Evolutionary conservation across 208 protist species (phyloP).

Genomic region (Porcisia hertigi): DNA sequence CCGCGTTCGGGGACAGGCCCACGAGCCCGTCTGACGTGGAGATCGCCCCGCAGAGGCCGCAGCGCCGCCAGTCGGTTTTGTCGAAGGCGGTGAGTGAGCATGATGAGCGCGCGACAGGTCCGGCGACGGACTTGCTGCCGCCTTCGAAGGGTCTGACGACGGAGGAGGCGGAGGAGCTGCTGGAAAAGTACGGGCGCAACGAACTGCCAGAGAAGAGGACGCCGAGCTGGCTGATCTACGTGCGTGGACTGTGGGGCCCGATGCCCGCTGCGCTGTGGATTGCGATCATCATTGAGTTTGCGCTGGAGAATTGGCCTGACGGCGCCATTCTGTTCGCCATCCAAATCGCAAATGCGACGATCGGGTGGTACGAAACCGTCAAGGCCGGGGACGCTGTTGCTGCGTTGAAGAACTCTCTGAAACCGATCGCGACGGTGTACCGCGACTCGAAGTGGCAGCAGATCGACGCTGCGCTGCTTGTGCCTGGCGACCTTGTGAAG

Average conservation of each 20-base stretch:
- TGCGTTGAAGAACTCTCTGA: slow-evolving; percentile 89
- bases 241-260: slow-evolving; percentile 80
- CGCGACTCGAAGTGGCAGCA: slow-evolving; percentile 86
- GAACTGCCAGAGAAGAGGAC: slow-evolving; percentile 78
- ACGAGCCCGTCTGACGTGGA: slow-evolving; percentile 30
- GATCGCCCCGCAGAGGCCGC: slow-evolving; percentile 51
- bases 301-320: slow-evolving; percentile 87
- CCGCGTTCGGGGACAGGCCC: slow-evolving; percentile 38
- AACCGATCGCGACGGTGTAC: slow-evolving; percentile 69
- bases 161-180: slow-evolving; percentile 59
- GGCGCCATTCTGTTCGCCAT: slow-evolving; percentile 84
- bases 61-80: slow-evolving; percentile 69
- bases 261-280: slow-evolving; percentile 90
- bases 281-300: slow-evolving; percentile 90
- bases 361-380: slow-evolving; percentile 93
- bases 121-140: slow-evolving; percentile 35
- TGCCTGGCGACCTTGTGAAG: slow-evolving; percentile 94
- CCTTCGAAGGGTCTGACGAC: slow-evolving; percentile 69
- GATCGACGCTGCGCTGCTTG: slow-evolving; percentile 81
- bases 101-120: slow-evolving; percentile 36
- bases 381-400: slow-evolving; percentile 93
- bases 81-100: slow-evolving; percentile 82
- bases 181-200: slow-evolving; percentile 75
- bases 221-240: slow-evolving; percentile 80
- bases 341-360: slow-evolving; percentile 81